Conservation (phyloP, 345 rosid genomes). For the Viola odorata region DNA sequence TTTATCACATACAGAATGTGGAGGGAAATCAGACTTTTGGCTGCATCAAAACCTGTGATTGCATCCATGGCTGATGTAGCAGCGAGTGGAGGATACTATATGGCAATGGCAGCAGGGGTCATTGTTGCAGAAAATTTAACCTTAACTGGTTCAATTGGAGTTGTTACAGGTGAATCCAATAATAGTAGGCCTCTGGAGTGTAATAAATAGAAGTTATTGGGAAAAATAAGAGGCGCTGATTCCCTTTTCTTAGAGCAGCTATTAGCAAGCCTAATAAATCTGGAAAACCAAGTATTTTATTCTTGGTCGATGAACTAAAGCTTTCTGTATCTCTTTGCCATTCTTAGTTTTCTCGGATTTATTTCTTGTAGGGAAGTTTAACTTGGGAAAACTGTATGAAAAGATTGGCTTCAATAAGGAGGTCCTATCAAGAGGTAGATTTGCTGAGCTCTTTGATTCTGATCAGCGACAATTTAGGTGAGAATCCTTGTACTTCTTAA, state of each 20-base stretch:
- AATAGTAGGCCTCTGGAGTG: neutral
- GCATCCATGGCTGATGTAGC: conserved; percentile 96
- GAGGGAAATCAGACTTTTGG: conserved; percentile 88
- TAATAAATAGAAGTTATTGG: neutral
- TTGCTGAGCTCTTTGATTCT: conserved; percentile 82
- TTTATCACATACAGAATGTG: conserved; percentile 58
- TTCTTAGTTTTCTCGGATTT: neutral
- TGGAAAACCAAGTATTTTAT: no score
- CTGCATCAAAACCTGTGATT: conserved; percentile 74
- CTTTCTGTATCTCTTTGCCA: neutral
- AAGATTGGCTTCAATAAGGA: conserved; percentile 90
- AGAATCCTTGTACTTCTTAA: conserved; percentile 17
- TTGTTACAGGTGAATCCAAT: conserved; percentile 64
- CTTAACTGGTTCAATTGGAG: conserved; percentile 88
- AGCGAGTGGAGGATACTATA: conserved; percentile 97
- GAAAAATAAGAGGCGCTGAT: no score
- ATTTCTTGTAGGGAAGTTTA: conserved; percentile 61
- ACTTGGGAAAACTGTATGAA: conserved; percentile 75
- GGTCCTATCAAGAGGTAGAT: conserved; percentile 86
- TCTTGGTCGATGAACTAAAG: neutral
- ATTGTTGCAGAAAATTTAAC: conserved; percentile 80
- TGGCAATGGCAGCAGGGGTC: conserved; percentile 86
- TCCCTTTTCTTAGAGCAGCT: neutral
- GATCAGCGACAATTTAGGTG: conserved; percentile 87
- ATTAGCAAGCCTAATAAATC: neutral